A percentile compares a stretch with the other conserved stretches of the same genome.
Conservation (phyloP, 352 stramenopile genomes). For the Pythium biforme region DNA sequence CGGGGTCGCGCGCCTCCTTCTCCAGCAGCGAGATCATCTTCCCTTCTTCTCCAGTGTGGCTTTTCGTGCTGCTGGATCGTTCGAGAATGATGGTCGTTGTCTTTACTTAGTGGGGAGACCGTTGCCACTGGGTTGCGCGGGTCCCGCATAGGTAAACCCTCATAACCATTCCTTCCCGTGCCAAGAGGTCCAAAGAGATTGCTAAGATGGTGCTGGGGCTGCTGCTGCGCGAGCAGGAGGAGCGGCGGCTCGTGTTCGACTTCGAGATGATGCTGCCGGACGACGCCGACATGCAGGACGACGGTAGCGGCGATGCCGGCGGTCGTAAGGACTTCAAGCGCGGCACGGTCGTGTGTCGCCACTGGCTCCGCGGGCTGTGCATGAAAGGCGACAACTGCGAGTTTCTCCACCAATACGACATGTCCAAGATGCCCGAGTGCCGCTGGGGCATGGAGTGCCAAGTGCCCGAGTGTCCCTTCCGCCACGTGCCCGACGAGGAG, state of each 20-base stretch:
- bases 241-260: slow-evolving; percentile 78
- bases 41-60: neutral
- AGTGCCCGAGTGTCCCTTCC: slow-evolving; percentile 96
- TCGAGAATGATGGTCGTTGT: neutral
- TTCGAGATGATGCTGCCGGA: slow-evolving; percentile 79
- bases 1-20: slow-evolving; percentile 78
- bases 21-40: slow-evolving; percentile 81
- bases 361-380: slow-evolving; percentile 97
- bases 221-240: slow-evolving; percentile 76
- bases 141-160: neutral
- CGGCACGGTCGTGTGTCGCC: slow-evolving; percentile 95
- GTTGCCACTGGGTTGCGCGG: too few relatives aligned
- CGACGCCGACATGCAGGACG: slow-evolving; percentile 57
- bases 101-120: neutral
- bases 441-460: slow-evolving; percentile 96
- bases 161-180: neutral
- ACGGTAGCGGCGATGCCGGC: slow-evolving; percentile 35
- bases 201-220: slow-evolving; percentile 69
- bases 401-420: slow-evolving; percentile 96
- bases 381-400: slow-evolving; percentile 98
- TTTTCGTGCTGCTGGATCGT: neutral
- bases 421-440: slow-evolving; percentile 97
- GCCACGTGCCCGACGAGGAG: slow-evolving; percentile 95
- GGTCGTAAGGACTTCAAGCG: slow-evolving; percentile 89
- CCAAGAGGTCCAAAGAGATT: neutral